Conservation (phyloP, 148 eudicot species). For the Amaranthus hypochondriacus region DNA sequence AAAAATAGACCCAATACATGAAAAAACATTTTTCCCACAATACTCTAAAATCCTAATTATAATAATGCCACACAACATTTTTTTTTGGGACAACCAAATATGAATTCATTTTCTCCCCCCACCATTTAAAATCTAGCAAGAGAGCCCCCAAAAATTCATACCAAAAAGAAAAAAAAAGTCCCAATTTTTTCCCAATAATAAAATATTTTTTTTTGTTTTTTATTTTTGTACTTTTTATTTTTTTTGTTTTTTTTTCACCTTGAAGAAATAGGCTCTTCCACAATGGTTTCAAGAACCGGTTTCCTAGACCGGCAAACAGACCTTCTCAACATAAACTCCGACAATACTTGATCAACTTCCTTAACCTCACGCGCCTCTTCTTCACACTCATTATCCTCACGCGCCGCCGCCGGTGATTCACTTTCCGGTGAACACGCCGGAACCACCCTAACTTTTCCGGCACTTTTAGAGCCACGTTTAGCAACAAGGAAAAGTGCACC, state of each 20-base stretch:
- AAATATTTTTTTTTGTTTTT: no score
- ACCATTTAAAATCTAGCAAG: conserved; percentile 1
- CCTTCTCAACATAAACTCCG: conserved; percentile 51
- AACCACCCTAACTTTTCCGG: conserved; percentile 41
- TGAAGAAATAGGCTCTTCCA: conserved; percentile 58
- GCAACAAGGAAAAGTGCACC: conserved; percentile 59
- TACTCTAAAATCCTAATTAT: neutral
- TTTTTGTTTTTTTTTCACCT: conserved; percentile 24
- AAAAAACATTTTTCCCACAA: neutral
- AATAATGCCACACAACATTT: neutral
- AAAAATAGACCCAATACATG: neutral
- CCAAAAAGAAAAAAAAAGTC: neutral
- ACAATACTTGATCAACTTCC: conserved; percentile 49
- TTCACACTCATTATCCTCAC: neutral
- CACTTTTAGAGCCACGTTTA: conserved; percentile 24
- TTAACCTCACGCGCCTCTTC: conserved; percentile 5
- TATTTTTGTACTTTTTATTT: neutral
- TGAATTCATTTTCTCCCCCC: conserved; percentile 7
- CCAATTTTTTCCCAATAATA: neutral
- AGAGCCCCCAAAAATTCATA: conserved; percentile 9
- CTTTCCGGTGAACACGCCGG: conserved; percentile 34
- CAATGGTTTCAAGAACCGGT: conserved; percentile 83
- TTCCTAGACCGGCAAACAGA: conserved; percentile 72
- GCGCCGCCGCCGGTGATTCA: conserved; percentile 6
- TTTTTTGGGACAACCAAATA: neutral